phyloP scores from a whole-genome alignment of 2,329 filamentous ascomycete species.

The Exserohilum turcica region DNA sequence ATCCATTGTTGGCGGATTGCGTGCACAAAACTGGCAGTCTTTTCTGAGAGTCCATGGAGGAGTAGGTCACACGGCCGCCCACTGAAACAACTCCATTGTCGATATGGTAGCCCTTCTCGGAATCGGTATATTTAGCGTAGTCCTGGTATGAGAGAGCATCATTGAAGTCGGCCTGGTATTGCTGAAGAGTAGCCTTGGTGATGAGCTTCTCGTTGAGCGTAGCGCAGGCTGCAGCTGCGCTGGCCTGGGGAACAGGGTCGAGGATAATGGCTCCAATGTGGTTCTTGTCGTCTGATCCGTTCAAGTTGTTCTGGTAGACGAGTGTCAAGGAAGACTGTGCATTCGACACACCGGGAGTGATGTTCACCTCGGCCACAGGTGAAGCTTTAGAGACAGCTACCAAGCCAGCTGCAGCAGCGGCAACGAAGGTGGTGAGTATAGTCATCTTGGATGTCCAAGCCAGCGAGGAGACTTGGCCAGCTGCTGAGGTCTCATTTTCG shows the following conservation, averaged over 20 bases:
- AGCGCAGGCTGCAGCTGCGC: slow-evolving; percentile 53
- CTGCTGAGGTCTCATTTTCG: slow-evolving; percentile 1
- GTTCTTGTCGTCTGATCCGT: slow-evolving; percentile 58
- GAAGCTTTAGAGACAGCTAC: slow-evolving; percentile 23
- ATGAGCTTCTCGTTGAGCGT: slow-evolving; percentile 57
- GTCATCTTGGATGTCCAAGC: slow-evolving; percentile 24
- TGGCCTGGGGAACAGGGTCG: slow-evolving; percentile 48
- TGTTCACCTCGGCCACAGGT: slow-evolving; percentile 23
- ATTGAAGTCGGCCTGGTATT: slow-evolving; percentile 54
- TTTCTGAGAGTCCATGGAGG: slow-evolving; percentile 30
- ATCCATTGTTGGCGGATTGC: slow-evolving; percentile 52
- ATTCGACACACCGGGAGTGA: slow-evolving; percentile 25
- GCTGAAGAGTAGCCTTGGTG: slow-evolving; percentile 48
- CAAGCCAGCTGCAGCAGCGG: slow-evolving; percentile 26
- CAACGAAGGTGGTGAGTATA: slow-evolving; percentile 28
- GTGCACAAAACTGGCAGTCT: slow-evolving; percentile 58
- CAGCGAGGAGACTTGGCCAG: background rate
- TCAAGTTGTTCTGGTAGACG: slow-evolving; percentile 62
- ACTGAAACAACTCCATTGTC: slow-evolving; percentile 49
- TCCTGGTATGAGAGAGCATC: slow-evolving; percentile 54
- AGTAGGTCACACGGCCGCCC: slow-evolving; percentile 43
- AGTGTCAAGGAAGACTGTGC: slow-evolving; percentile 55
- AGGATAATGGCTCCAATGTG: slow-evolving; percentile 59
- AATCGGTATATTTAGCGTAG: slow-evolving; percentile 47
- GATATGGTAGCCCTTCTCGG: slow-evolving; percentile 52